Evolutionary conservation across 495 filamentous ascomycete species (phyloP), one percentile per base, ranked within the genome.

Genomic region (Geopyxis carbonaria): DNA sequence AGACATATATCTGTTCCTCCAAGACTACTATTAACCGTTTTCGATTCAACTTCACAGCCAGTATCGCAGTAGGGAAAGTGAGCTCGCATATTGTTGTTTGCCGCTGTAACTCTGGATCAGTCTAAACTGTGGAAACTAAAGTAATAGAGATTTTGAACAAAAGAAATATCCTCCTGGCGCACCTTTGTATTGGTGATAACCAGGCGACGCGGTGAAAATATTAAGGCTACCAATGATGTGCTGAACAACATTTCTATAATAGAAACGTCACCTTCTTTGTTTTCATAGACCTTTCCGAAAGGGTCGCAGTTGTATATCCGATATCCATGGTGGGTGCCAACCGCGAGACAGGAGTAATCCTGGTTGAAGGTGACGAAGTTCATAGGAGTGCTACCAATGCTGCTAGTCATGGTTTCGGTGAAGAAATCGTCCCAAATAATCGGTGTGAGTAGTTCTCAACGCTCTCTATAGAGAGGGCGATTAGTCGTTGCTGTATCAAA

Each of bases 311-410:
- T 85, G 60, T 93, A 97, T 43, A 93, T 80, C 38, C 86, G 80
- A 59, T 93, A 94, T 45, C 89, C 89, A 57, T 77, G 84, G 27
- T 77, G 74, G 34, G 91, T 94, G 81, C 83, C 87, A 46, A 93
- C 83, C 63, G 86, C 89, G 44, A 97, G 66, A 57, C 84, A 83
- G 68, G 81, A 91, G 67, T 92, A 80, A 68, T 97, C 89, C 64
- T 97, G 89, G 61, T 97, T 97, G 62, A 95, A 97, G 13, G 85
- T 95, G 53, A 97, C 81, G 57, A 87, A 97, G 58, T 95, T 97
- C 69, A 97, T 87, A 2, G 74, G 67, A n/a, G n/a, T n/a, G n/a
- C n/a, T n/a, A n/a, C n/a, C n/a, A n/a, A n/a, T n/a, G n/a, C n/a
- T n/a, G n/a, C n/a, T n/a, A n/a, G n/a, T n/a, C n/a, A n/a, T n/a